A percentile compares a stretch with the other conserved stretches of the same genome.
Conservation (phyloP, 441 rosid species). For the Geranium incanum region DNA sequence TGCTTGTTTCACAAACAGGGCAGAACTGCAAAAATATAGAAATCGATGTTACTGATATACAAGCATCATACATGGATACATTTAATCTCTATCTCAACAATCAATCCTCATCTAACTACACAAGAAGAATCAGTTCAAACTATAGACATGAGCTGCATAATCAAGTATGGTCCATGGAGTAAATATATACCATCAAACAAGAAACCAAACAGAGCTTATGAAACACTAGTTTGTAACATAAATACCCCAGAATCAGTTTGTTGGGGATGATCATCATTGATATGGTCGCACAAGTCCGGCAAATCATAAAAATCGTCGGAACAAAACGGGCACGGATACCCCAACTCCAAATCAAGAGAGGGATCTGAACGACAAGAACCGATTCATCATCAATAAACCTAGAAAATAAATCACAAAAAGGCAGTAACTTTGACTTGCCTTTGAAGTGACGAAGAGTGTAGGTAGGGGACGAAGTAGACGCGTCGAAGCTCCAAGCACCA, state of each 20-base stretch:
- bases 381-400: constrained; percentile 1
- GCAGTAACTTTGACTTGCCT: constrained; percentile 25
- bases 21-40: constrained; percentile 27
- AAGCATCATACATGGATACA: background rate
- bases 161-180: background rate
- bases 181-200: too few relatives aligned
- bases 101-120: too few relatives aligned
- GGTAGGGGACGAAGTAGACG: constrained; percentile 43
- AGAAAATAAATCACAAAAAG: background rate
- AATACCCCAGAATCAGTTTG: constrained; percentile 48
- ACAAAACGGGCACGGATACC: constrained; percentile 52
- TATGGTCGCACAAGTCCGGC: constrained; percentile 48
- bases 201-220: background rate
- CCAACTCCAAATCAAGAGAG: constrained; percentile 38
- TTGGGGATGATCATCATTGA: constrained; percentile 46
- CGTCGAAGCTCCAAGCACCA: constrained; percentile 32
- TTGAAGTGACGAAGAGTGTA: constrained; percentile 28
- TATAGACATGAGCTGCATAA: background rate
- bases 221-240: background rate
- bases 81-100: background rate
- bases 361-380: constrained; percentile 27
- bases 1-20: constrained; percentile 31
- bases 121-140: background rate
- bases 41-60: too few relatives aligned
- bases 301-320: constrained; percentile 45